Base-by-base conservation (phyloP, 1,139 yeast genomes). In the Magnusiomyces magnusii region DNA sequence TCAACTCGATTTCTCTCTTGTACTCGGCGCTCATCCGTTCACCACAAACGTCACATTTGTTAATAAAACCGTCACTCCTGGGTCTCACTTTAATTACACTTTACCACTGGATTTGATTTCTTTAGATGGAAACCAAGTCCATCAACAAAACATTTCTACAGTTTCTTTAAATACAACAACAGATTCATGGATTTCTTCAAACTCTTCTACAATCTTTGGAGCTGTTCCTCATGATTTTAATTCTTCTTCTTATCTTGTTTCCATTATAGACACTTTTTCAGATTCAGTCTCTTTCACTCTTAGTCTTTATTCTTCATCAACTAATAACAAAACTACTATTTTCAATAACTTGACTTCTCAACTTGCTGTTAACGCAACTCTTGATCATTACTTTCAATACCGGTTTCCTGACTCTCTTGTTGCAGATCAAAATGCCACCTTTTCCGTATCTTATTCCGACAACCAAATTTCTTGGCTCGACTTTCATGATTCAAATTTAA, bases 21-120 rank as follows among this genome's bases (percentile, higher is more conserved):
- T 86, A 21, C 87, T 93, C 51, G 98, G 99, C 47, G 96, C 95
- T 7, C 97, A 92, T 70, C 85, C 82, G 64, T 78, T 95, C 64
- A 80, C 90, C 54, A 86, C 96, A 15, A 76, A 80, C 54, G 66
- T 80, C 50, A 76, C 82, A 51, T 59, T 64, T 23, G 71, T 67
- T 53, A 60, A 62, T 9, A 66, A 88, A 57, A 86, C 87, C 65
- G 95, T 92, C 2, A 85, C 95, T 3, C 80, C 78, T 24, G 82
- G 83, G 51, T 78, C 80, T 51, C 67, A 71, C 0, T 80, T 93
- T 65, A 71, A 78, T 39, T 78, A 82, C 59, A 69, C 77, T 1
- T 75, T 93, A 23, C 97, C 97, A 0, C 63, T 84, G 66, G 68
- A 77, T 71, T 66, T 79, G 64, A 73, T 93, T 68, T 72, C 79